phyloP scores from a whole-genome alignment of 108 stramenopile species.

The Epipyxis sp. region DNA sequence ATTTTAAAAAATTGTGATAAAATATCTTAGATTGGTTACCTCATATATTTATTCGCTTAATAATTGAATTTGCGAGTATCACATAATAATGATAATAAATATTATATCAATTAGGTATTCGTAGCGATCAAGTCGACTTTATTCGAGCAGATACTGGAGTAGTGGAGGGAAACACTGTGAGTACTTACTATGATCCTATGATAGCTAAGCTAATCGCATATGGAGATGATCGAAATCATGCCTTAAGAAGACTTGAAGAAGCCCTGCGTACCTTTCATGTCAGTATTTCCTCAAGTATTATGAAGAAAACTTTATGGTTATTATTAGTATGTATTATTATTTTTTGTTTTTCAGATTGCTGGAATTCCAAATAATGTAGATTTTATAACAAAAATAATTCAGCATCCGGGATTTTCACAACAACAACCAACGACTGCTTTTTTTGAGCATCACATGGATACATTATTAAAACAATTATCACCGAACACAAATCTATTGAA shows the following conservation, averaged over 20 bases:
- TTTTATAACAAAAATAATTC: conserved; percentile 67
- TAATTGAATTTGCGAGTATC: too few species aligned
- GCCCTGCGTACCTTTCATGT: conserved; percentile 65
- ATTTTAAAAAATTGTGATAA: too few species aligned
- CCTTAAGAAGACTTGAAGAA: conserved; percentile 59
- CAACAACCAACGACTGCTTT: conserved; percentile 78
- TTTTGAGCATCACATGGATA: conserved; percentile 59
- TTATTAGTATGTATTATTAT: too few species aligned
- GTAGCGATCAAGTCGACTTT: too few species aligned
- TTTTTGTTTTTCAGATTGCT: too few species aligned
- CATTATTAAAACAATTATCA: conserved; percentile 36
- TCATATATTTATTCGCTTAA: too few species aligned
- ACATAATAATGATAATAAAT: too few species aligned
- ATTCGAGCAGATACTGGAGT: conserved; percentile 60
- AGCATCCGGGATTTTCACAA: conserved; percentile 64
- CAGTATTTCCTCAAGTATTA: too few species aligned
- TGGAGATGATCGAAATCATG: conserved; percentile 49
- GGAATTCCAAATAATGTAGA: conserved; percentile 80
- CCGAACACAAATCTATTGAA: too few species aligned
- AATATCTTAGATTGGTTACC: too few species aligned
- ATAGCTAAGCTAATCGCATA: conserved; percentile 58
- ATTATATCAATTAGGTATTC: too few species aligned
- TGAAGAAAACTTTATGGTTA: too few species aligned
- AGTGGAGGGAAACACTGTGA: conserved; percentile 53
- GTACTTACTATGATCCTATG: conserved; percentile 63